Conservation (phyloP, 352 stramenopile genomes). For the Labyrinthula sp. region DNA sequence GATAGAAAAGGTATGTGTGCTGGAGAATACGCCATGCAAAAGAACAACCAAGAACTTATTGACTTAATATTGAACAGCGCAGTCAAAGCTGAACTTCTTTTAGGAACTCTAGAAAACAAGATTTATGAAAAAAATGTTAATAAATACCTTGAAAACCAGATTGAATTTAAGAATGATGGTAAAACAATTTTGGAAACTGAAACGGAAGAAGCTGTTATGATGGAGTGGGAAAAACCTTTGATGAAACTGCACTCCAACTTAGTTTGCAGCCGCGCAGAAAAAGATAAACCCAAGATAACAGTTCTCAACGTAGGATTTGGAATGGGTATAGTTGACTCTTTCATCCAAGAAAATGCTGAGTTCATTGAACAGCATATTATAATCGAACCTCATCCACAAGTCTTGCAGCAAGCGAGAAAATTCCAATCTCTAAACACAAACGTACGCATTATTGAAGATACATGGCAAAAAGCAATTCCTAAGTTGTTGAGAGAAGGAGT, state of each 20-base stretch:
- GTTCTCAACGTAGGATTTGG: conserved; percentile 56
- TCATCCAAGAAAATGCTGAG: conserved; percentile 38
- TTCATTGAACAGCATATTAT: conserved; percentile 36
- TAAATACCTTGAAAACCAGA: conserved; percentile 26
- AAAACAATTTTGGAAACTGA: no score
- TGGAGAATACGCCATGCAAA: conserved; percentile 45
- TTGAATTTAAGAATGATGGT: conserved; percentile 30
- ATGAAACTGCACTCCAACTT: conserved; percentile 47
- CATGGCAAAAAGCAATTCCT: conserved; percentile 48
- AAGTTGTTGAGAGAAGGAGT: conserved; percentile 35
- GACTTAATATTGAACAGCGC: conserved; percentile 46
- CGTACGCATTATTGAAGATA: no score
- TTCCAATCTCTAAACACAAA: not conserved
- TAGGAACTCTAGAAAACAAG: conserved; percentile 32
- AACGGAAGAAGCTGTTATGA: conserved; percentile 49
- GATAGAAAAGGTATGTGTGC: conserved; percentile 43
- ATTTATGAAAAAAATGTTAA: conserved; percentile 5
- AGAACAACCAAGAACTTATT: conserved; percentile 43
- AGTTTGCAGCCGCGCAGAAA: conserved; percentile 7
- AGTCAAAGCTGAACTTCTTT: conserved; percentile 40
- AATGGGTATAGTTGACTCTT: conserved; percentile 50
- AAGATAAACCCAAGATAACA: conserved; percentile 4
- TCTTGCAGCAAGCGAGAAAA: no score
- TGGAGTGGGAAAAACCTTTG: conserved; percentile 55
- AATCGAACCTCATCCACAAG: conserved; percentile 50